Conservation (phyloP, 768 basidiomycete genomes). For the Lentinula sp. region DNA sequence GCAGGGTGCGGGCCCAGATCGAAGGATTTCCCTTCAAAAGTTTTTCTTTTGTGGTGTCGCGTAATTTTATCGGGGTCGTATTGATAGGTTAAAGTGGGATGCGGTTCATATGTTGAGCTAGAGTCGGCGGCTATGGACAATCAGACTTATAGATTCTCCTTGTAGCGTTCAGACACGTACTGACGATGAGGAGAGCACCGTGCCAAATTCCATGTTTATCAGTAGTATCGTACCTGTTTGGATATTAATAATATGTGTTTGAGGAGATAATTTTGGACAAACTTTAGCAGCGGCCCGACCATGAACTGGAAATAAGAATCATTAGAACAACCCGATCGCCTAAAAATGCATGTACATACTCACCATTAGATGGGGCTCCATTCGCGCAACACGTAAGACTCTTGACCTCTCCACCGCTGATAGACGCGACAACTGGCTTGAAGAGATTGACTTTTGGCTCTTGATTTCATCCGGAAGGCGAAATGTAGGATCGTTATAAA, state of each 20-base stretch:
- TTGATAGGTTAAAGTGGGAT: slow-evolving; percentile 60
- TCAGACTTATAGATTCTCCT: neutral
- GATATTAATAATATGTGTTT: neutral
- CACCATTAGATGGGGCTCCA: slow-evolving; percentile 76
- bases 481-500: slow-evolving; percentile 15
- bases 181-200: slow-evolving; percentile 85
- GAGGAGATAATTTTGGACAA: slow-evolving; percentile 8
- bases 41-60: slow-evolving; percentile 8
- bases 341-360: slow-evolving; percentile 7
- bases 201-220: slow-evolving; percentile 76
- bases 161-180: slow-evolving; percentile 39
- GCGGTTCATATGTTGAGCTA: slow-evolving; percentile 72
- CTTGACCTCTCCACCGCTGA: slow-evolving; percentile 63
- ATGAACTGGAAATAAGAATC: slow-evolving; percentile 50
- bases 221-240: slow-evolving; percentile 75
- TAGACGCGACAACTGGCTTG: slow-evolving; percentile 41
- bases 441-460: slow-evolving; percentile 24
- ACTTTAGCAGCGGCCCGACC: slow-evolving; percentile 81
- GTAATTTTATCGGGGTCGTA: slow-evolving; percentile 58
- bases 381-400: slow-evolving; percentile 50
- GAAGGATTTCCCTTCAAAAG: slow-evolving; percentile 28
- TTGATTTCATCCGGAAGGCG: slow-evolving; percentile 12
- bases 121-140: slow-evolving; percentile 58
- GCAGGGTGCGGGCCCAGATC: slow-evolving; percentile 71
- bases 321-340: neutral